Base-by-base conservation (phyloP, 2,329 filamentous ascomycete species). In the Emericellopsis atlantica region DNA sequence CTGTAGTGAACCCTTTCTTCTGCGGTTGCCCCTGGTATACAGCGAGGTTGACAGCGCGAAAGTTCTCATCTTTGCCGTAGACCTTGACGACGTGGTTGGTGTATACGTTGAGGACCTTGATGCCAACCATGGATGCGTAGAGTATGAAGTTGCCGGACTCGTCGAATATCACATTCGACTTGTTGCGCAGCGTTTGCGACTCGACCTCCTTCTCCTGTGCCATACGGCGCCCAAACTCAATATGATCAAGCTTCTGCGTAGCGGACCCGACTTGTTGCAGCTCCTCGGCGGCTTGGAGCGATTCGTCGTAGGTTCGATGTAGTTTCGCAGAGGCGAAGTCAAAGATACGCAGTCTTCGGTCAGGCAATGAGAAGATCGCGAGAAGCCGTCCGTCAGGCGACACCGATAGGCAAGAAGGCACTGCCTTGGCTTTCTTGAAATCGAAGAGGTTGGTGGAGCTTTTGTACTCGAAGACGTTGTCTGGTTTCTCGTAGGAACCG, bases 191-290 rank as follows among this genome's bases (percentile, higher is more conserved):
- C 1, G 71, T 59, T 11, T 79, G 69, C 22, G 78, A 79, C 52
- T 95, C 88, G 5, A 96, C 67, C 43, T 95, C 90, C 35, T 82
- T 78, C 61, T 98, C 92, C 4, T 87, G 76, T 3, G 85, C 90
- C 29, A 96, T 65, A 16, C 90, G 75, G 33, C 92, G 79, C 4
- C 90, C 89, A 54, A 98, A 96, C 50, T 98, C 92, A 5, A 95
- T 77, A 46, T 87, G 79, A 42, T 96, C 92, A 1, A 98, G 65
- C 48, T 86, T 86, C 43, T 86, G 78, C 7, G 83, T 64, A 0
- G 84, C 79, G 1, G 84, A 92, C 1, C 88, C 89, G n/a, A 86
- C 84, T 62, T 95, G 86, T 53, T 98, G 90, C 87, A 95, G 95
- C 46, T 93, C 86, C 40, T 86, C 88, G 36, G 93, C 79, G 2